These are phyloP conservation scores for Chalaropsis ovoidea DNA, from an alignment of 2,329 filamentous ascomycete genomes.

Conservation along the genomic window DNA sequence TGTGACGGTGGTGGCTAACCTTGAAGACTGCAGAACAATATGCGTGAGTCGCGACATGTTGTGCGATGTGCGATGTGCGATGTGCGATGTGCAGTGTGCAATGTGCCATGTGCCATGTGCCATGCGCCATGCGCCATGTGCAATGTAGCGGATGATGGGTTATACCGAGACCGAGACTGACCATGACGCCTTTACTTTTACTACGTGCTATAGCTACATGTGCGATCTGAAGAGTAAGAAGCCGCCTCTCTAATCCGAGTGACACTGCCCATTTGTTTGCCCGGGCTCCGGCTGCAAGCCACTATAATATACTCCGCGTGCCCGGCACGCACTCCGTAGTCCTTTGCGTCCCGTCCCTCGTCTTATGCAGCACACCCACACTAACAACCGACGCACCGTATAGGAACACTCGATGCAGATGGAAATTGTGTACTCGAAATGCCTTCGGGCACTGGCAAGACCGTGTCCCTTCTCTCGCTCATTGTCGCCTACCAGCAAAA, in stretches of 20 bases:
- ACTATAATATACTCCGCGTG: no score
- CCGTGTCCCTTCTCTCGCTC: constrained; percentile 83
- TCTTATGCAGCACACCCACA: constrained; percentile 11
- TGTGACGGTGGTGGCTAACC: background rate
- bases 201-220: constrained; percentile 40
- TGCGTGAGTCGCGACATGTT: constrained; percentile 34
- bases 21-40: constrained; percentile 40
- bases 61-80: no score
- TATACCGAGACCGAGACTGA: constrained; percentile 10
- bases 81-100: no score
- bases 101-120: no score
- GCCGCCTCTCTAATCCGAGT: background rate
- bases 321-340: no score
- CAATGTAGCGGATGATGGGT: background rate
- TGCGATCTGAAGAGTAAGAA: constrained; percentile 46
- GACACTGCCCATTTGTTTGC: background rate
- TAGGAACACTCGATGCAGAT: constrained; percentile 75
- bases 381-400: background rate
- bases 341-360: no score
- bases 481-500: constrained; percentile 95
- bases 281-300: background rate
- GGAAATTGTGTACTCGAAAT: constrained; percentile 97
- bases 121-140: no score
- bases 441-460: constrained; percentile 98
- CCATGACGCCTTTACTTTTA: background rate